Base-by-base conservation (phyloP, 768 basidiomycete genomes). In the Auricularia auricula-judae region DNA sequence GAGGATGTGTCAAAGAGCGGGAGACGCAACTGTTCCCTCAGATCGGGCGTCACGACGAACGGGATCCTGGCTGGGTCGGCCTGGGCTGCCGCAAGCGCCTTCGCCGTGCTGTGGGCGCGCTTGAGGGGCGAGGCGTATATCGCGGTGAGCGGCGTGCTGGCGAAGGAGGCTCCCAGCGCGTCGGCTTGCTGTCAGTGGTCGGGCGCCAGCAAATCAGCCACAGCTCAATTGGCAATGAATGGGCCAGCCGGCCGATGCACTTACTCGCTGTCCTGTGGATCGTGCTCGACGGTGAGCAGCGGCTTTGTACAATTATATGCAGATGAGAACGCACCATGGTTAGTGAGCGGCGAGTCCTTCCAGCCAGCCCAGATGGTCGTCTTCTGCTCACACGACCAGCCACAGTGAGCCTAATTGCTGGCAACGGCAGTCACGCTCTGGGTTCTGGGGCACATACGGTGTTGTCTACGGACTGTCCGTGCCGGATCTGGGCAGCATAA, bases 391-490 rank as follows among this genome's bases (percentile, higher is more conserved):
- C 47, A 51, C 47, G 39, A 42, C 39, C 39, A 7, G 39, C 39
- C 39, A 42, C 39, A 42, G 39, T 42, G 39, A 42, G 39, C 39
- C 39, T 42, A 14, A 14, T 18, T 18, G 43, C 3, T 51, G 47
- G 18, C 18, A 18, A 18, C 47, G 18, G 21, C 47, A 8, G 5
- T 4, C 18, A 12, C 11, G 21, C 21, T 5, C 14, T 8, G 47
- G 47, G 12, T 42, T 42, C 18, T 8, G 16, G 42, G 29, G 42
- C 33, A 71, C 84, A 59, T 61, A 88, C 89, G 70, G 86, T 67
- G 68, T 91, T 91, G 68, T 91, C 89, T 43, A 81, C 83, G 5
- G 89, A 89, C 69, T 91, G 87, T 36, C 84, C 89, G 71, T 91
- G 89, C 62, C 89, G 78, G 67, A 90, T 78, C 88, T 91, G 65